Base-by-base conservation (phyloP, 352 stramenopile species). In the Phytophthora pini region DNA sequence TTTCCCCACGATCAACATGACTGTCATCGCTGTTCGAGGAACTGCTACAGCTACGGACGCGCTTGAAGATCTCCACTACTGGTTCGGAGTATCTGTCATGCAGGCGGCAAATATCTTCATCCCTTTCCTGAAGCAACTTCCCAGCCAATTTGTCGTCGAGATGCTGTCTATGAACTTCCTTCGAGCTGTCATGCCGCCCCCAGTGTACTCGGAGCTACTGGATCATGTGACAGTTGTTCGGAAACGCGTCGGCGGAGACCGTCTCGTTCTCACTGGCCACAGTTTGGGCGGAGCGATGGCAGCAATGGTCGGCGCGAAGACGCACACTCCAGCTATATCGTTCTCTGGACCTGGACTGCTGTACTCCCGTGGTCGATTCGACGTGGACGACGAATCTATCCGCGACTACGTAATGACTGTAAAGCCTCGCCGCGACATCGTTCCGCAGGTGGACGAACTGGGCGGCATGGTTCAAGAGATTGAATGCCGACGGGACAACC, bases 401-500 rank as follows among this genome's bases (percentile, higher is more conserved):
- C 85, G 87, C 34, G 84, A 95, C 72, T 93, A 94, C 61, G 88
- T 96, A 58, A 48, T 95, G 51, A 96, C 87, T 1, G 87, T 96
- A 65, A 96, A 96, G 65, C 87, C 87, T 27, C 73, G 73, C 38
- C 75, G 74, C 22, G 87, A 96, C 62, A 77, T 96, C 49, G 87
- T 96, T 39, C 88, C 88, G 15, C 76, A 89, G 59, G 86, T 94
- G 24, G 87, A 96, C 63, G 79, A 88, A 56, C 73, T 96, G 6
- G 86, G 74, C 31, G 88, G 88, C 4, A 89, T 96, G 80, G 82
- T 96, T n/a, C 88, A 96, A 62, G 87, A 96, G 67, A 94, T 95
- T 46, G 82, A 94, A 61, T 96, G 88, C 56, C 87, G 85, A 22
- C 72, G 81, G 45, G 74, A 76, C 29, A 94, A 93, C 61, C 84